phyloP scores from a whole-genome alignment of 441 rosid genomes.

The Kokia cookei region DNA sequence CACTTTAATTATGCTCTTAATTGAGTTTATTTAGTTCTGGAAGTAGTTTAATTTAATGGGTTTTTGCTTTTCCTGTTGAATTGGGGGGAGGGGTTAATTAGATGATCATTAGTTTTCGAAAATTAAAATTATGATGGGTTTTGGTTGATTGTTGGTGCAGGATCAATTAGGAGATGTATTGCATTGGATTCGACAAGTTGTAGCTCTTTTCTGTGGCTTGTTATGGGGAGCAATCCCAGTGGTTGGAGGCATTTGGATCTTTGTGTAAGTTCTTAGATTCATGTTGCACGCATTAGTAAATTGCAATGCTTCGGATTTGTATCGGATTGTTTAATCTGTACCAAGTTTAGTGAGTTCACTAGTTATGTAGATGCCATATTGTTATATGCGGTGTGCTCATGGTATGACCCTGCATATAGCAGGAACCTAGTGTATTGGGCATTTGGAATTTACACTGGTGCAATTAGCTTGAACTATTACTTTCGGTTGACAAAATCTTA shows the following conservation, averaged over 20 bases:
- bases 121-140: neutral
- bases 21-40: neutral
- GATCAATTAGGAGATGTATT: constrained; percentile 97
- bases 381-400: neutral
- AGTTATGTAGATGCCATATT: neutral
- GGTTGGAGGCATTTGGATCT: constrained; percentile 82
- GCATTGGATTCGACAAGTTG: constrained; percentile 91
- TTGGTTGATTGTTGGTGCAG: constrained; percentile 35
- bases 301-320: neutral
- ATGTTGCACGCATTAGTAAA: neutral
- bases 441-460: neutral
- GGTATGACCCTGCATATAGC: neutral
- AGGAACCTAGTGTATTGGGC: neutral
- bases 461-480: neutral
- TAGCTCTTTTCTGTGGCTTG: constrained; percentile 70
- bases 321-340: neutral
- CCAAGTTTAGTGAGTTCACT: neutral
- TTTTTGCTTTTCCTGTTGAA: neutral
- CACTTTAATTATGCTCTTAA: neutral
- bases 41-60: neutral
- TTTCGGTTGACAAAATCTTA: neutral
- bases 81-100: neutral
- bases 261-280: constrained; percentile 42
- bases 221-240: constrained; percentile 76
- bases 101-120: neutral